Percentiles rank a stretch among this genome's conserved stretches.
These are phyloP conservation scores for Trametes meyenii DNA, from an alignment of 768 basidiomycete genomes.

Conservation along the genomic window DNA sequence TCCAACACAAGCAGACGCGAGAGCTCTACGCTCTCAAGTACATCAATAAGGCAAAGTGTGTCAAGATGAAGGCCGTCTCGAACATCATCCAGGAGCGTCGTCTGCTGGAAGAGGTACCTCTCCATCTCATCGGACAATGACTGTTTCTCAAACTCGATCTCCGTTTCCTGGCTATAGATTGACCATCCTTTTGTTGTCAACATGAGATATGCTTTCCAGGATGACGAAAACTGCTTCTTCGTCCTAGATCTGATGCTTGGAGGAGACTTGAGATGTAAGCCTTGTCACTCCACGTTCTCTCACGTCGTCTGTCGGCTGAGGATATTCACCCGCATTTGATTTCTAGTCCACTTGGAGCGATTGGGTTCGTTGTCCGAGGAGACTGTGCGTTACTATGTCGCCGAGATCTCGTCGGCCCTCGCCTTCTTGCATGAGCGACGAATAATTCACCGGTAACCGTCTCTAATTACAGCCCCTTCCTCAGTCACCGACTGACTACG, in stretches of 20 bases:
- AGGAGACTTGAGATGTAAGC: constrained; percentile 88
- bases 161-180: constrained; percentile 52
- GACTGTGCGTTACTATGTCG: constrained; percentile 84
- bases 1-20: constrained; percentile 98
- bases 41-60: constrained; percentile 97
- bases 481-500: constrained; percentile 28
- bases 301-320: background rate
- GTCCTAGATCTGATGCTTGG: constrained; percentile 97
- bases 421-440: constrained; percentile 89
- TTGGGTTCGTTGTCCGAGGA: constrained; percentile 75
- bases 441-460: constrained; percentile 91
- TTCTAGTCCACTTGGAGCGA: constrained; percentile 84
- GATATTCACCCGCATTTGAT: constrained; percentile 14
- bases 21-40: constrained; percentile 98
- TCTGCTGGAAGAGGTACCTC: constrained; percentile 87
- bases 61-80: constrained; percentile 97
- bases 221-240: constrained; percentile 98
- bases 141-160: constrained; percentile 18
- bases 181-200: constrained; percentile 97
- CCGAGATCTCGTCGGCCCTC: constrained; percentile 86
- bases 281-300: background rate
- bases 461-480: constrained; percentile 27
- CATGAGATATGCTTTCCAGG: constrained; percentile 94
- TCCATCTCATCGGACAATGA: background rate
- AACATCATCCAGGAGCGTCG: constrained; percentile 97